A percentile compares a stretch with the other conserved stretches of the same genome.
Evolutionary conservation across 1,284 basidiomycete species (phyloP).

Genomic region (Irpex sp.): DNA sequence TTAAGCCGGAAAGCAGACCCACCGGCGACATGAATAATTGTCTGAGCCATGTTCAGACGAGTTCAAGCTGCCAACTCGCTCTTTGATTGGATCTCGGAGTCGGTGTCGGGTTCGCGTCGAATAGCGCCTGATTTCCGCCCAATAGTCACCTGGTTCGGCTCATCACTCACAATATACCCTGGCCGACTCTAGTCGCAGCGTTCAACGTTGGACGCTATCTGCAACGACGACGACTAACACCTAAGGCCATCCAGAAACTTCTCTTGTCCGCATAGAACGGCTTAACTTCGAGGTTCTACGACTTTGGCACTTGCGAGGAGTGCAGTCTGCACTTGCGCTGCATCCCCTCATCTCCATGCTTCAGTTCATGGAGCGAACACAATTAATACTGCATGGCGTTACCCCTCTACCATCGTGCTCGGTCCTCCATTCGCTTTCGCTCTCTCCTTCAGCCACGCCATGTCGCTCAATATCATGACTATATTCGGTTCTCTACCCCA

Average conservation of each 20-base stretch:
- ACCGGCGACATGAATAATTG: no score
- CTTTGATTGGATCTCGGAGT: background rate
- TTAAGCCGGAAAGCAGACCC: no score
- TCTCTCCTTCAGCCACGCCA: background rate
- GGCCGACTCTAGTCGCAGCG: no score
- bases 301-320: background rate
- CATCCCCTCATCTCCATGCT: slow-evolving; percentile 18
- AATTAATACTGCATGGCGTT: slow-evolving; percentile 24
- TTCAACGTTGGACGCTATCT: background rate
- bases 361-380: slow-evolving; percentile 18
- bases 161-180: background rate
- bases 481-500: slow-evolving; percentile 58
- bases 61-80: background rate
- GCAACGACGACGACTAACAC: background rate
- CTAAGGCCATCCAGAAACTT: background rate
- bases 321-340: background rate
- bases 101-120: background rate
- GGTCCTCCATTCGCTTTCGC: background rate
- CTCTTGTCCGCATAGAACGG: background rate
- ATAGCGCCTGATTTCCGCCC: background rate
- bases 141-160: background rate
- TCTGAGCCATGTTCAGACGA: background rate
- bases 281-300: slow-evolving; percentile 1
- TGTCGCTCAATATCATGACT: slow-evolving; percentile 56
- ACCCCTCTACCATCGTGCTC: slow-evolving; percentile 12